These are phyloP conservation scores for Cordyceps militaris DNA, from an alignment of 2,329 filamentous ascomycete genomes.

Conservation along the genomic window DNA sequence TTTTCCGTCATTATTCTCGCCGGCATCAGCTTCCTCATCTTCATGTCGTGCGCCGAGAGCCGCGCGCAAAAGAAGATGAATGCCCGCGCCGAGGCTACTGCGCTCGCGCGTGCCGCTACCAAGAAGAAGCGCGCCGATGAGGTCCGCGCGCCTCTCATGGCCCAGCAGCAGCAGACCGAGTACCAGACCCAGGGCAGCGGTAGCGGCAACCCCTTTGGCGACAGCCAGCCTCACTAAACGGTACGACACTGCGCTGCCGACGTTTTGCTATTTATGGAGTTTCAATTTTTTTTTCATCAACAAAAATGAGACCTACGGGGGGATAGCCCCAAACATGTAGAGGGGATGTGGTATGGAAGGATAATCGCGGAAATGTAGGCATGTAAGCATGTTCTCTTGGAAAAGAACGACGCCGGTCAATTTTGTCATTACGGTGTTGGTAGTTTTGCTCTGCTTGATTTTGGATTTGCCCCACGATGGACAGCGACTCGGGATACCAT, in stretches of 20 bases:
- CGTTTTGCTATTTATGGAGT: constrained; percentile 3
- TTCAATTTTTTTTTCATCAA: background rate
- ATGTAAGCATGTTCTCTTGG: background rate
- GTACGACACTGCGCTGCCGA: background rate
- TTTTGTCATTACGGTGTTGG: background rate
- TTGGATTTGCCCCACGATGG: background rate
- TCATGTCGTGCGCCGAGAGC: constrained; percentile 46
- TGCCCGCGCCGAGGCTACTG: constrained; percentile 43
- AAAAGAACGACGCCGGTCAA: background rate
- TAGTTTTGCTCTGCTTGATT: background rate
- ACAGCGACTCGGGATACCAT: background rate
- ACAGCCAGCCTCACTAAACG: constrained; percentile 22
- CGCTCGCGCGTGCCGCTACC: constrained; percentile 41
- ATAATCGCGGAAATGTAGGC: background rate
- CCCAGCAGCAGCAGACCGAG: constrained; percentile 15
- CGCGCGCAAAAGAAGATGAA: constrained; percentile 35
- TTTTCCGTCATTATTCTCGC: constrained; percentile 36
- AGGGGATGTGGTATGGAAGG: background rate
- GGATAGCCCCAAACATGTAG: background rate
- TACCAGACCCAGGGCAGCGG: constrained; percentile 13
- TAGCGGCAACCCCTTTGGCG: constrained; percentile 30
- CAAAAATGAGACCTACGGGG: too few species aligned
- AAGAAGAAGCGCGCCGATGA: constrained; percentile 34
- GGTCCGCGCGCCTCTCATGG: constrained; percentile 31
- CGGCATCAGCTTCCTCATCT: constrained; percentile 35